Evolutionary conservation across 2,329 filamentous ascomycete species (phyloP).

Genomic region (Aspergillus versicolor): DNA sequence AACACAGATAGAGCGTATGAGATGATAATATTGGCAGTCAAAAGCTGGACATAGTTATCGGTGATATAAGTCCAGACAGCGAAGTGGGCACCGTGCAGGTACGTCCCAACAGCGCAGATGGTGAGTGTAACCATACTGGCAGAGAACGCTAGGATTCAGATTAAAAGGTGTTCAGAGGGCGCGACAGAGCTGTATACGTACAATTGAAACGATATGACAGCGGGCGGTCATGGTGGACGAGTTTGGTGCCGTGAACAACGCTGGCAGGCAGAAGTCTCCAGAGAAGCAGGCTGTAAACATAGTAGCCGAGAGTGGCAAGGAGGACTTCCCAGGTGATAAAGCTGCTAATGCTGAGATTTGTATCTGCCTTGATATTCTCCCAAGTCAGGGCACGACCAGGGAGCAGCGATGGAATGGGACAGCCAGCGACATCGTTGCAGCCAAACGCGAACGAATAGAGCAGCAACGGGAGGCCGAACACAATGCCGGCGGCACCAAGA

Average conservation of each 20-base stretch:
- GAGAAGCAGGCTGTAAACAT: conserved; percentile 68
- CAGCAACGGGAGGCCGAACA: conserved; percentile 73
- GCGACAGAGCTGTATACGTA: conserved; percentile 42
- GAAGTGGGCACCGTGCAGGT: conserved; percentile 73
- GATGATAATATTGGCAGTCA: conserved; percentile 77
- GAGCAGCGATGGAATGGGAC: conserved; percentile 76
- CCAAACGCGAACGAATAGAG: conserved; percentile 75
- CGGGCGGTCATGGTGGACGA: conserved; percentile 63
- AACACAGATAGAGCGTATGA: conserved; percentile 69
- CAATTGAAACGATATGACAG: conserved; percentile 75
- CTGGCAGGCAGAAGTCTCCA: conserved; percentile 72
- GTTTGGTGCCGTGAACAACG: conserved; percentile 65
- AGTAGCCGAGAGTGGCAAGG: conserved; percentile 69
- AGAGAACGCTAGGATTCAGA: conserved; percentile 58
- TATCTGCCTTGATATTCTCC: conserved; percentile 69
- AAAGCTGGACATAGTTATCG: conserved; percentile 80
- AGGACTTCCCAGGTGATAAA: conserved; percentile 52
- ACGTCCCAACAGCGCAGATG: conserved; percentile 68
- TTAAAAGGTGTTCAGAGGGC: neutral
- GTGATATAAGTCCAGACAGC: conserved; percentile 85
- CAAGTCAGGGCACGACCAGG: conserved; percentile 67
- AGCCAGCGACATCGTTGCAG: conserved; percentile 88
- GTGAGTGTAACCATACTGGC: conserved; percentile 68
- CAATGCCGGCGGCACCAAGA: conserved; percentile 70
- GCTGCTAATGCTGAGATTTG: conserved; percentile 65